Conservation (phyloP, 139 green algal species). For the Closterium sp. region DNA sequence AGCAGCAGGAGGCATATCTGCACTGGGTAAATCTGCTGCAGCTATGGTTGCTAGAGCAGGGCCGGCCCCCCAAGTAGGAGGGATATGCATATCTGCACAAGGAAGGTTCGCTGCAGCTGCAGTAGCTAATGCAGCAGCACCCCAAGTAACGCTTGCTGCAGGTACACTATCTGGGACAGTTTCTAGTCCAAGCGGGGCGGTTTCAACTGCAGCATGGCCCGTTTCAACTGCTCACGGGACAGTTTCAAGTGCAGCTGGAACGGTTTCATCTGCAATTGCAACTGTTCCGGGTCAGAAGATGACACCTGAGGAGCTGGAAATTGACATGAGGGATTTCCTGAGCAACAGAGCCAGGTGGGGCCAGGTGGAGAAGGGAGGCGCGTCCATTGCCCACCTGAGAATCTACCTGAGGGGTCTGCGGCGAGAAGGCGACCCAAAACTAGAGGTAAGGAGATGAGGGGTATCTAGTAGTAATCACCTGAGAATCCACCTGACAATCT, state of each 20-base stretch:
- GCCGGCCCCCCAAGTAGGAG: background rate
- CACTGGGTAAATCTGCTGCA: background rate
- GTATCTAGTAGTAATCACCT: no score
- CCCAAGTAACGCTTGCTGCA: background rate
- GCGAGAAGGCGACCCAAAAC: background rate
- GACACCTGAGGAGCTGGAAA: background rate
- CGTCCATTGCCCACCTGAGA: background rate
- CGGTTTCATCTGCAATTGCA: background rate
- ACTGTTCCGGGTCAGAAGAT: background rate
- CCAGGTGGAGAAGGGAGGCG: background rate
- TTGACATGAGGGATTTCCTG: background rate
- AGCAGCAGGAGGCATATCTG: background rate
- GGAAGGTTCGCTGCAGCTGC: background rate
- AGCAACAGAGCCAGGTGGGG: background rate
- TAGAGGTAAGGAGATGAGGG: background rate
- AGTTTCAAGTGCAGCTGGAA: background rate
- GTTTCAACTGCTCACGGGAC: background rate
- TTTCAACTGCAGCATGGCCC: background rate
- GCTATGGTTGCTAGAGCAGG: background rate
- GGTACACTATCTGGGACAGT: background rate
- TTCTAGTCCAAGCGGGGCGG: no score
- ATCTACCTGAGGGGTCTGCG: background rate
- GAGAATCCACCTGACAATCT: background rate
- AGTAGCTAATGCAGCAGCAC: background rate
- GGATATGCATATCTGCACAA: background rate